Evolutionary conservation across 331 rosid species (phyloP), one percentile per base, ranked within the genome.

Genomic region (Malus hybrid): DNA sequence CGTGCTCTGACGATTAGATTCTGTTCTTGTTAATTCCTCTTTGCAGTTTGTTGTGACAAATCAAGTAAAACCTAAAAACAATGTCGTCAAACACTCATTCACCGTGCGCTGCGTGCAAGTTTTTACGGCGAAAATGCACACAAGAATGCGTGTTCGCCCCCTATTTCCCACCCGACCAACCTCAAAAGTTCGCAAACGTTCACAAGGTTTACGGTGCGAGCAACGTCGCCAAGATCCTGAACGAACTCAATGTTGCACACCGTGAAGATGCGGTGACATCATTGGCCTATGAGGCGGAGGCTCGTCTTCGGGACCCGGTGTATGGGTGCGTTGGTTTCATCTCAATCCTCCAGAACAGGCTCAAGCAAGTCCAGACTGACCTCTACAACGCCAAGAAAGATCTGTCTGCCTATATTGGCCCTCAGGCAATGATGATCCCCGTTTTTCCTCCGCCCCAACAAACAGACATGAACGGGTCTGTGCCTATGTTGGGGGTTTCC

Each of bases 311-410:
- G 31, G 91, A 86, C 71, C 93, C 93, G 0, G 85, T 85, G 32
- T 89, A 85, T 6, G 93, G 93, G 10, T 86, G 93, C n/a, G 89
- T 86, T 1, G 89, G 91, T 12, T 59, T 81, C 65, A 81, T 88
- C 70, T 79, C 86, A 1, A 20, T 79, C 29, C 93, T 86, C 57
- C 88, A 88, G 33, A 70, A 73, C 55, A 60, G 57, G 9, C 87
- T 88, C 36, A 83, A 71, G 70, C 83, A 73, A 59, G 7, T 85
- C 10, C 93, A 84, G 78, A 28, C 15, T 1, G 85, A 88, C 29
- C 80, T 87, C 69, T 48, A 34, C 39, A 63, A 74, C 19, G 76
- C 84, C 69, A 75, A 71, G 73, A 80, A 76, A 63, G 84, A 80
- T 34, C 73, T 80, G 19, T 69, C 77, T 15, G 33, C 80, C 65